Conservation (phyloP, 2,329 filamentous ascomycete species). For the Cladobotryum mycophilum region DNA sequence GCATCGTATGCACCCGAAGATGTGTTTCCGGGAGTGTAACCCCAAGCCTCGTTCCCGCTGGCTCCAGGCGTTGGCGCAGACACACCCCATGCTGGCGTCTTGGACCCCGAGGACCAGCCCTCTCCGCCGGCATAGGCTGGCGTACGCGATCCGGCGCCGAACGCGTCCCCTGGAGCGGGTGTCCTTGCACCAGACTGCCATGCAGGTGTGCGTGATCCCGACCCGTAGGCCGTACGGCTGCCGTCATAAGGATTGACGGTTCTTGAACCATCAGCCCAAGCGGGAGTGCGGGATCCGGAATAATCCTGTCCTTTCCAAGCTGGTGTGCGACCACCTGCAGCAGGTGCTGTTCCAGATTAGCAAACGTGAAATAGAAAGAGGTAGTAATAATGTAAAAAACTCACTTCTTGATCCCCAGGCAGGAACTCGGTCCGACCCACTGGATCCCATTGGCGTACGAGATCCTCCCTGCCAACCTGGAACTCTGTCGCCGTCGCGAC, state of each 20-base stretch:
- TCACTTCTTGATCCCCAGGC: slow-evolving; percentile 68
- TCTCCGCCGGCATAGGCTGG: slow-evolving; percentile 56
- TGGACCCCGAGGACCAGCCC: slow-evolving; percentile 61
- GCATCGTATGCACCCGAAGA: slow-evolving; percentile 57
- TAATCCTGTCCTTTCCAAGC: slow-evolving; percentile 53
- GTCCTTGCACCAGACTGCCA: slow-evolving; percentile 76
- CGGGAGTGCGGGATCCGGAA: slow-evolving; percentile 58
- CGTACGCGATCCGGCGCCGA: slow-evolving; percentile 62
- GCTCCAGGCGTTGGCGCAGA: slow-evolving; percentile 54
- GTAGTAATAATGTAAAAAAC: slow-evolving; percentile 26
- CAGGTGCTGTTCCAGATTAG: slow-evolving; percentile 41
- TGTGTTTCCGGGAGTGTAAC: slow-evolving; percentile 47
- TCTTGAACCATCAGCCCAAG: slow-evolving; percentile 62
- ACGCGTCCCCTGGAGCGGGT: slow-evolving; percentile 53
- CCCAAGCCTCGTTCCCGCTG: slow-evolving; percentile 54
- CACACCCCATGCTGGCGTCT: slow-evolving; percentile 68
- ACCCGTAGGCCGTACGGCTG: slow-evolving; percentile 71
- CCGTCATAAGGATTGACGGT: slow-evolving; percentile 68
- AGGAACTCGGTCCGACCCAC: slow-evolving; percentile 62
- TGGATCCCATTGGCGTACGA: slow-evolving; percentile 60
- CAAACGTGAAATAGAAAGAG: neutral
- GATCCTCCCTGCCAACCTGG: slow-evolving; percentile 58
- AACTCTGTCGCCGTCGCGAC: slow-evolving; percentile 31
- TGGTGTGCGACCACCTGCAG: slow-evolving; percentile 53
- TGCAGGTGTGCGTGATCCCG: slow-evolving; percentile 64